Conservation (phyloP, 2,329 filamentous ascomycete genomes). For the Aspergillus quadricinctus region DNA sequence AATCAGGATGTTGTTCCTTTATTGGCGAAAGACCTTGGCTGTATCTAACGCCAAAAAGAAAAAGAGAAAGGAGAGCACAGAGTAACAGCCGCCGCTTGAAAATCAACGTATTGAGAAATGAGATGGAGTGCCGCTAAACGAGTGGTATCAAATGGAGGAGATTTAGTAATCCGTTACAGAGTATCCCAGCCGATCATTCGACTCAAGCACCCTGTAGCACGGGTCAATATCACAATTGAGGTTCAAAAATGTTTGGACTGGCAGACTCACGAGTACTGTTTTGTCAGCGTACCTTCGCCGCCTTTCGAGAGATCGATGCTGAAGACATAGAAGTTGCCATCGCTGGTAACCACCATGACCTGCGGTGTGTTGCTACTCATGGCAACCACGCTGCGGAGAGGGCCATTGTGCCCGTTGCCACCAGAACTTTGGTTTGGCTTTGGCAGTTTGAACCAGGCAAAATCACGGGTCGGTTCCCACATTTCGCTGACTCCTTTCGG, state of each 20-base stretch:
- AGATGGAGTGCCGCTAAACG: background rate
- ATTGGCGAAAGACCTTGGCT: background rate
- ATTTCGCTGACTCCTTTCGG: conserved; percentile 94
- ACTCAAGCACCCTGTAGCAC: conserved; percentile 38
- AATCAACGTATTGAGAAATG: background rate
- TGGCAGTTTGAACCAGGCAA: conserved; percentile 93
- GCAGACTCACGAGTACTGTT: conserved; percentile 82
- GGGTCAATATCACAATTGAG: background rate
- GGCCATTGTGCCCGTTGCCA: conserved; percentile 42
- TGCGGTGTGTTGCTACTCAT: conserved; percentile 94
- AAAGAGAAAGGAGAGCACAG: background rate
- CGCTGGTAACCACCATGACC: conserved; percentile 96
- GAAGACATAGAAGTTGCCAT: conserved; percentile 92
- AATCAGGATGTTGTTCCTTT: background rate
- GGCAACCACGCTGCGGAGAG: conserved; percentile 86
- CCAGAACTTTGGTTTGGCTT: conserved; percentile 47
- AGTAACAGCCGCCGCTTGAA: background rate
- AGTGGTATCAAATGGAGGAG: conserved; percentile 8
- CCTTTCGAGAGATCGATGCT: conserved; percentile 92
- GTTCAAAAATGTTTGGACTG: background rate
- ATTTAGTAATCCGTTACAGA: conserved; percentile 33
- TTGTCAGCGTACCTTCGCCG: conserved; percentile 84
- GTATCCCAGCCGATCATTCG: conserved; percentile 40
- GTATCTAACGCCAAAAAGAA: background rate
- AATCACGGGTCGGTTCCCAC: conserved; percentile 93